These are phyloP conservation scores for Penicillium alfredii DNA, from an alignment of 495 filamentous ascomycete genomes.

Conservation along the genomic window DNA sequence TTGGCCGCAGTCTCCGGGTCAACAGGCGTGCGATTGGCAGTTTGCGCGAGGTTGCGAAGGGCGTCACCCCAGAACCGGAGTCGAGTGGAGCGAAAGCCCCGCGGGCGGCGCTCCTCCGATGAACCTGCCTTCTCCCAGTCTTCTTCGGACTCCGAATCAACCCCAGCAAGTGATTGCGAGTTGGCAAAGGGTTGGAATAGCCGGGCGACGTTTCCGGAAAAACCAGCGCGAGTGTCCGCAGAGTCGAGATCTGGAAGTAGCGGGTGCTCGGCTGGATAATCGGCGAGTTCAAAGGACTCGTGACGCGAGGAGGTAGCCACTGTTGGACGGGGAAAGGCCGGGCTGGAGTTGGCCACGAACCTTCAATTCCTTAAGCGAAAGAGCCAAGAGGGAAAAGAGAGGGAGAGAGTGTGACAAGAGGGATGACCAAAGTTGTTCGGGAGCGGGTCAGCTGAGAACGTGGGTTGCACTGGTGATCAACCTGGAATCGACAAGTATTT, in stretches of 20 bases:
- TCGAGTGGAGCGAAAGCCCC: conserved; percentile 15
- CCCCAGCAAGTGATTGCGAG: conserved; percentile 10
- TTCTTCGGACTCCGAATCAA: conserved; percentile 1
- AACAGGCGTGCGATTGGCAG: conserved; percentile 16
- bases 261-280: too few species aligned
- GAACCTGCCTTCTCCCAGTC: conserved; percentile 15
- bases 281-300: conserved; percentile 35
- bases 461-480: neutral
- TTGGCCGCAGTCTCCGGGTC: conserved; percentile 49
- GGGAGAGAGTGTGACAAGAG: too few species aligned
- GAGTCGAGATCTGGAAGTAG: too few species aligned
- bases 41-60: conserved; percentile 25
- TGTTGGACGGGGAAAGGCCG: conserved; percentile 21
- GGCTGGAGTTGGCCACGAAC: conserved; percentile 14
- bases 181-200: conserved; percentile 9
- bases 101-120: conserved; percentile 10
- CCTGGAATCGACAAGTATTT: too few species aligned
- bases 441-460: neutral
- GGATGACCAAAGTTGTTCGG: too few species aligned
- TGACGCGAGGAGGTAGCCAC: conserved; percentile 22
- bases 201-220: neutral
- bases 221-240: conserved; percentile 5
- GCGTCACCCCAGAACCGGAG: conserved; percentile 38
- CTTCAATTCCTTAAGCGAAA: too few species aligned
- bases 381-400: too few species aligned